Evolutionary conservation across 176 grass and related monocot genomes (phyloP).

Genomic region (Leersia perrieri): DNA sequence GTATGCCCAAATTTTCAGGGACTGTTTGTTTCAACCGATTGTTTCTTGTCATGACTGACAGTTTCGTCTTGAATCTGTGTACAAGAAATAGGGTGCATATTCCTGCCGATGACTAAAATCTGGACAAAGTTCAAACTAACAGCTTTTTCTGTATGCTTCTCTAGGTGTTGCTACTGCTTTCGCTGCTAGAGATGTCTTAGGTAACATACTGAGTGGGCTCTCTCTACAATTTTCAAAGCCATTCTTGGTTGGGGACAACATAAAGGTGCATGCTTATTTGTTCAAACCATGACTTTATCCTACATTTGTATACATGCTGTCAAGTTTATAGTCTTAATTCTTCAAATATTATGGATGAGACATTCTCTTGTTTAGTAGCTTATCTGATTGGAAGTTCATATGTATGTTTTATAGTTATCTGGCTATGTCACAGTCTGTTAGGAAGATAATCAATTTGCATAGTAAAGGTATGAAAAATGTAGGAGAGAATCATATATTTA

Average conservation of each 20-base stretch:
- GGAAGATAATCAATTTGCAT: not conserved
- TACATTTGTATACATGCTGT: not conserved
- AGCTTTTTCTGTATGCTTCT: not conserved
- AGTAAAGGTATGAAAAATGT: not conserved
- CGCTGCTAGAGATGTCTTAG: constrained; percentile 74
- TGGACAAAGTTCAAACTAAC: constrained; percentile 8
- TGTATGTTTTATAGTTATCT: not conserved
- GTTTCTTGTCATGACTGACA: not conserved
- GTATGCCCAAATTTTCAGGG: constrained; percentile 31
- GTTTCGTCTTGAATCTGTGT: not conserved
- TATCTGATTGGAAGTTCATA: not conserved
- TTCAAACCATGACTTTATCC: not conserved
- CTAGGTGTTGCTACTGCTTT: constrained; percentile 79
- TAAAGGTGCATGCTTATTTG: constrained; percentile 48
- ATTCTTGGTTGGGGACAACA: constrained; percentile 72
- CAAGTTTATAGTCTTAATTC: not conserved
- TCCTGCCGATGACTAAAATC: not conserved
- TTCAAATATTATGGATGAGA: not conserved
- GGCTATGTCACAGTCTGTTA: not conserved
- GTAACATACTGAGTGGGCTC: constrained; percentile 72
- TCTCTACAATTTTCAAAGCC: constrained; percentile 72
- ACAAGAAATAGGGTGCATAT: not conserved
- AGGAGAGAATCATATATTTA: not conserved
- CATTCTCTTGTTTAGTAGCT: not conserved
- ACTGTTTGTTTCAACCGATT: not conserved